Base-by-base conservation (phyloP, 2,329 filamentous ascomycete species). In the Alternaria gaisen region DNA sequence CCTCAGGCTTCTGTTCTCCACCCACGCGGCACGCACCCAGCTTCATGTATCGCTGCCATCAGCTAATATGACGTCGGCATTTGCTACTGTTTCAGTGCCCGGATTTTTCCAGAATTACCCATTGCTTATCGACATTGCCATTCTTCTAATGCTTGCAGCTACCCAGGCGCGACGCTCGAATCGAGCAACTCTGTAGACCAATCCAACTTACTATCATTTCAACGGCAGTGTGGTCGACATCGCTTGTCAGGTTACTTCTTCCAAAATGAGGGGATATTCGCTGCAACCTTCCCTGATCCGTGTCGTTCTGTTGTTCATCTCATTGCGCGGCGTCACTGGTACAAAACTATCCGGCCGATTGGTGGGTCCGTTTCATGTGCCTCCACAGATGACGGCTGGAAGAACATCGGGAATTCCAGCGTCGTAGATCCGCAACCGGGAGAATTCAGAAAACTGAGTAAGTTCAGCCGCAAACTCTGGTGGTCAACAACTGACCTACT, bases 101-200 rank as follows among this genome's bases (percentile, higher is more conserved):
- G 20, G 24, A 3, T n/a, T 36, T 34, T 58, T 56, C 57, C 44
- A 56, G 52, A 56, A 56, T 12, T 10, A 53, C 32, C 52, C 54
- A 12, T 41, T 41, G 38, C 20, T 41, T 12, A 10, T 32, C 44
- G 28, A 48, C 16, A 48, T 14, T 48, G n/a, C n/a, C 7, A 40
- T 20, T 9, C n/a, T 20, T 40, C n/a, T 20, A 20, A 11, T 40
- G 36, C 36, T 40, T 40, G 36, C 7, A 11, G 18, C 16, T 34
- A 34, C n/a, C 44, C 26, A 40, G 38, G 18, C 38, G 38, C 9
- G 36, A 32, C 26, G 44, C 10, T 26, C 32, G 18, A 14, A 48
- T 20, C 16, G 16, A 44, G 14, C 14, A 44, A n/a, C 24, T 28
- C 18, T 48, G 6, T 4, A 36, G 16, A 48, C 12, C 22, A 48